Evolutionary conservation across 148 eudicot species (phyloP).

Genomic region (Dianthus caryophyllus): DNA sequence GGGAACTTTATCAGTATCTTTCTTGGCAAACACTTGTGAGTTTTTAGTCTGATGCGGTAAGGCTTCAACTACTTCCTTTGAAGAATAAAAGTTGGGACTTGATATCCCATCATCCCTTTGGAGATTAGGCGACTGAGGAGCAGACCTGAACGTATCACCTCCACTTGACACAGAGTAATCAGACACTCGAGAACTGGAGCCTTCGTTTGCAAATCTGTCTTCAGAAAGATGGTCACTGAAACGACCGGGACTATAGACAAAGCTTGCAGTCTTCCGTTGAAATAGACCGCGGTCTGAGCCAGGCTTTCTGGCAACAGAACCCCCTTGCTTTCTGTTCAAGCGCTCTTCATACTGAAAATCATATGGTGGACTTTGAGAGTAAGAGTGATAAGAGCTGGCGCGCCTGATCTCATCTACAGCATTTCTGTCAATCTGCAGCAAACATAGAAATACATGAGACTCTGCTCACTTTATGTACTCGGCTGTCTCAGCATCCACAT

Average conservation of each 20-base stretch:
- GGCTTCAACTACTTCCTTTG: slow-evolving; percentile 34
- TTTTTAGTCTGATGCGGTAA: slow-evolving; percentile 24
- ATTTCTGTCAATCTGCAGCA: slow-evolving; percentile 42
- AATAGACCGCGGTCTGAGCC: slow-evolving; percentile 74
- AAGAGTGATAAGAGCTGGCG: slow-evolving; percentile 95
- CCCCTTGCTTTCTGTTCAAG: slow-evolving; percentile 61
- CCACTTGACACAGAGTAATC: slow-evolving; percentile 67
- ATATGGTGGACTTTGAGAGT: slow-evolving; percentile 95
- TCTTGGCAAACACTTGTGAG: slow-evolving; percentile 31
- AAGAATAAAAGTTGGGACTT: slow-evolving; percentile 50
- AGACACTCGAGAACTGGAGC: slow-evolving; percentile 57
- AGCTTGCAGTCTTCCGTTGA: slow-evolving; percentile 57
- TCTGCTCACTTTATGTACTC: background rate
- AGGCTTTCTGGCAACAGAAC: slow-evolving; percentile 65
- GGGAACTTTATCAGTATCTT: slow-evolving; percentile 31
- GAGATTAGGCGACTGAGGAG: slow-evolving; percentile 53
- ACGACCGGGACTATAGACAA: slow-evolving; percentile 68
- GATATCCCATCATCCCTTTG: slow-evolving; percentile 45
- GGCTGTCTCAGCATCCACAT: background rate
- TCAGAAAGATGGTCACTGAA: slow-evolving; percentile 56
- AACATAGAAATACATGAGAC: slow-evolving; percentile 10
- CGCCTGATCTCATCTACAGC: slow-evolving; percentile 71
- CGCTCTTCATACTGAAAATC: slow-evolving; percentile 94
- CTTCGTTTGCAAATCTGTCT: slow-evolving; percentile 61
- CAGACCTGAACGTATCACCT: slow-evolving; percentile 65